phyloP scores from a whole-genome alignment of 306 rosid genomes.

The Prosopis cineraria region DNA sequence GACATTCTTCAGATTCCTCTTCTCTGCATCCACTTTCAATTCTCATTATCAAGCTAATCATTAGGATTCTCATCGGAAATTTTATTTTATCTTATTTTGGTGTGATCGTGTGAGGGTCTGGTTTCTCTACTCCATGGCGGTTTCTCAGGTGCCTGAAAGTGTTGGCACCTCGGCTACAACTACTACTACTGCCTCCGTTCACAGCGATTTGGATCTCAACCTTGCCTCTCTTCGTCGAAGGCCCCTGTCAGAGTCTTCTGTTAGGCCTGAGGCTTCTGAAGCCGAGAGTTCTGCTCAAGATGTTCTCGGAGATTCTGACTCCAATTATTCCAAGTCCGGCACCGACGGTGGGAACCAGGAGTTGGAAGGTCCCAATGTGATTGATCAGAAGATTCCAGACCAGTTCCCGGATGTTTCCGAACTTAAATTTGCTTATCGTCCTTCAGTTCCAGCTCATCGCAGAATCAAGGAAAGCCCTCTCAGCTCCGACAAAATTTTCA shows the following conservation, averaged over 20 bases:
- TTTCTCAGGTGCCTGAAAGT: conserved; percentile 54
- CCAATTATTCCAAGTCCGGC: conserved; percentile 36
- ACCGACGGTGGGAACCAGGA: conserved; percentile 42
- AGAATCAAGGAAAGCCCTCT: conserved; percentile 82
- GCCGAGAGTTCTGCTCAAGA: conserved; percentile 31
- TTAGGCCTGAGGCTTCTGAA: conserved; percentile 19
- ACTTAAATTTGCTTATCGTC: conserved; percentile 60
- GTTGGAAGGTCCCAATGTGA: conserved; percentile 33
- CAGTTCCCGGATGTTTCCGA: conserved; percentile 24
- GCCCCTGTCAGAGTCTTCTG: conserved; percentile 36
- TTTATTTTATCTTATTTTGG: neutral
- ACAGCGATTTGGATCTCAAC: conserved; percentile 53
- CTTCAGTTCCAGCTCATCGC: conserved; percentile 86
- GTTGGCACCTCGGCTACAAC: conserved; percentile 9
- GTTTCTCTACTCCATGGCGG: conserved; percentile 52
- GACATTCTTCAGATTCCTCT: neutral
- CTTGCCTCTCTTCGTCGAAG: conserved; percentile 57
- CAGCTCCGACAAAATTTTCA: conserved; percentile 83
- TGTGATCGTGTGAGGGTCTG: neutral
- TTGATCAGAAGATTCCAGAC: conserved; percentile 28
- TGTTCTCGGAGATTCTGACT: conserved; percentile 36
- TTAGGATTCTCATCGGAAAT: neutral
- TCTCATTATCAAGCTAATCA: neutral
- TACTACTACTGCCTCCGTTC: conserved; percentile 17
- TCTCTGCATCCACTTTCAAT: neutral